phyloP scores from a whole-genome alignment of 176 grass and related monocot genomes.

The Guadua angustifolia region DNA sequence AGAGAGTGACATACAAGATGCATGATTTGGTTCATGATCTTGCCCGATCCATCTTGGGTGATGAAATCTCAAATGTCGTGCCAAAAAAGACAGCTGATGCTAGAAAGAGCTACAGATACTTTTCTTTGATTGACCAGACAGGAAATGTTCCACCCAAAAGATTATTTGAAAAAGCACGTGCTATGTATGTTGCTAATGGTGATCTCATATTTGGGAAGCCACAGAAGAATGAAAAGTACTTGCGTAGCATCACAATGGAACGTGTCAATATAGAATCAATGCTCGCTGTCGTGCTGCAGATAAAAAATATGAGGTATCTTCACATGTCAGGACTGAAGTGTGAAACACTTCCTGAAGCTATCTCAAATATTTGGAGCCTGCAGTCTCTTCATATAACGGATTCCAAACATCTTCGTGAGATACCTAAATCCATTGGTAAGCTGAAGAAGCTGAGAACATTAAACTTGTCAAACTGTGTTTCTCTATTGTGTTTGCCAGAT shows the following conservation, averaged over 20 bases:
- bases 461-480: not conserved
- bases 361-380: constrained; percentile 5
- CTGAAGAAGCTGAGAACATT: no score
- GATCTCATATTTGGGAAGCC: not conserved
- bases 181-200: not conserved
- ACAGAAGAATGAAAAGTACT: not conserved
- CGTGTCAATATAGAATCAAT: fast-evolving
- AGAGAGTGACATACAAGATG: not conserved
- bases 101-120: no score
- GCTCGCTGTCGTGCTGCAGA: not conserved
- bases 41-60: not conserved
- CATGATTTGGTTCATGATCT: constrained; percentile 39
- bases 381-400: not conserved
- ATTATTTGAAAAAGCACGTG: not conserved
- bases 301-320: constrained; percentile 36
- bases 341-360: not conserved
- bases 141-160: no score
- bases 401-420: not conserved
- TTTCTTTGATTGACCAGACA: no score
- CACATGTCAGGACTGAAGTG: fast-evolving
- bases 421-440: constrained; percentile 31
- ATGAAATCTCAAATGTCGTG: constrained; percentile 31
- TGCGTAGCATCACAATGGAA: not conserved
- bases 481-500: not conserved
- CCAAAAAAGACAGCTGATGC: no score